Evolutionary conservation across 768 basidiomycete species (phyloP).

Genomic region (Serpula lacrymans): DNA sequence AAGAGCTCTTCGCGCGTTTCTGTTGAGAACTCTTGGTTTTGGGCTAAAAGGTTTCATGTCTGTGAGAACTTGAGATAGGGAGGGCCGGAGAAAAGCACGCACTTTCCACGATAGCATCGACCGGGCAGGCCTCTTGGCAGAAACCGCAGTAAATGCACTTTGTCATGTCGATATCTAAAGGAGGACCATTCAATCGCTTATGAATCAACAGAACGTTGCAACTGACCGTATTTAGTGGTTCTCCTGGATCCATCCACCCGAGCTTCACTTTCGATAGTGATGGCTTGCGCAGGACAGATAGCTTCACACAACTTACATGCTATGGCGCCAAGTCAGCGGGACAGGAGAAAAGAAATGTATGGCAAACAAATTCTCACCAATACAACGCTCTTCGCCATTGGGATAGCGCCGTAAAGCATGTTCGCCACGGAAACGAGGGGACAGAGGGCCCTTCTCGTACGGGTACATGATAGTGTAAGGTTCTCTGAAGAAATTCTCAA

Average conservation of each 20-base stretch:
- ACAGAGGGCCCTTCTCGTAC: slow-evolving; percentile 96
- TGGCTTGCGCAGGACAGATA: slow-evolving; percentile 98
- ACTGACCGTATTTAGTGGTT: slow-evolving; percentile 94
- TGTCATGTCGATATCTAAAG: slow-evolving; percentile 96
- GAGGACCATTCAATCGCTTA: slow-evolving; percentile 2
- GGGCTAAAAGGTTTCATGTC: slow-evolving; percentile 50
- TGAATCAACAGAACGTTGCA: slow-evolving; percentile 5
- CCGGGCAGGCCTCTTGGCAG: slow-evolving; percentile 99
- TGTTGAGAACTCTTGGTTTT: slow-evolving; percentile 96
- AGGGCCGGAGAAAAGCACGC: slow-evolving; percentile 28
- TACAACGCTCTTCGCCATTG: slow-evolving; percentile 97
- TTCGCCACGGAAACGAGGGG: slow-evolving; percentile 97
- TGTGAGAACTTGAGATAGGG: slow-evolving; percentile 4
- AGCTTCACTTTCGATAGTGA: slow-evolving; percentile 98
- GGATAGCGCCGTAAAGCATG: slow-evolving; percentile 96
- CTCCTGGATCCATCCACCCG: slow-evolving; percentile 92
- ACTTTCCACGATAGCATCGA: slow-evolving; percentile 99
- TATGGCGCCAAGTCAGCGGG: slow-evolving; percentile 29
- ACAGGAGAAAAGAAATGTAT: not conserved
- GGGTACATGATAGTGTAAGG: slow-evolving; percentile 99
- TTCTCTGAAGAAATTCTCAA: slow-evolving; percentile 88
- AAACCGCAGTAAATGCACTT: slow-evolving; percentile 99
- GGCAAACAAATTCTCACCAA: slow-evolving; percentile 57
- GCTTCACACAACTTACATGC: slow-evolving; percentile 99
- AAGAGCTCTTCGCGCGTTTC: slow-evolving; percentile 98